phyloP scores from a whole-genome alignment of 2,329 filamentous ascomycete species.

The Dryadomyces sulphureus region DNA sequence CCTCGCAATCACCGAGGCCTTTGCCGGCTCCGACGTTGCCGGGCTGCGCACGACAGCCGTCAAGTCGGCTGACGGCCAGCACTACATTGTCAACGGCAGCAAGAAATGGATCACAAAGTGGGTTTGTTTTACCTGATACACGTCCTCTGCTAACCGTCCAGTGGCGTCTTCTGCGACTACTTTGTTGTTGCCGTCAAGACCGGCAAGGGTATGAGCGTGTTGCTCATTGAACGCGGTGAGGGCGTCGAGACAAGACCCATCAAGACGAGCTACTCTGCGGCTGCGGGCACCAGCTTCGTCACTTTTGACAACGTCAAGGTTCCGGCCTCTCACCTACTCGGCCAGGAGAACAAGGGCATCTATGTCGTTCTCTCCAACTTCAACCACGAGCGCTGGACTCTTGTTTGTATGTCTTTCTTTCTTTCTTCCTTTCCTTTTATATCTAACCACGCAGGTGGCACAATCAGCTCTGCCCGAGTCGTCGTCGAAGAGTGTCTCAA shows the following conservation, averaged over 20 bases:
- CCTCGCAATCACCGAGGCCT: constrained; percentile 76
- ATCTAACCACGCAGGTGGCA: constrained; percentile 23
- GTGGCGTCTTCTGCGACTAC: constrained; percentile 56
- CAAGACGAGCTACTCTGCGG: constrained; percentile 68
- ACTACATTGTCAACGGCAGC: constrained; percentile 56
- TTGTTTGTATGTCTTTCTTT: constrained; percentile 38
- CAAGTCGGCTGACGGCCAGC: constrained; percentile 60
- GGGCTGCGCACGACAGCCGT: constrained; percentile 63
- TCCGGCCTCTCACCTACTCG: constrained; percentile 61
- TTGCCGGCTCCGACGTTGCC: constrained; percentile 72
- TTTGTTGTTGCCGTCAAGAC: constrained; percentile 72
- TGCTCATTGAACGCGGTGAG: constrained; percentile 60
- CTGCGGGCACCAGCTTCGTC: constrained; percentile 66
- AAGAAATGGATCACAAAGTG: constrained; percentile 81
- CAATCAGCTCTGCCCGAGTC: constrained; percentile 48
- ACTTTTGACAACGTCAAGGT: constrained; percentile 82
- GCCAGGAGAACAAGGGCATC: constrained; percentile 75
- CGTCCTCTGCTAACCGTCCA: background rate
- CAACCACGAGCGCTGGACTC: constrained; percentile 74
- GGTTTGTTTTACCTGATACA: background rate
- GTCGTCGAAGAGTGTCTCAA: constrained; percentile 76
- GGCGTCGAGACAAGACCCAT: constrained; percentile 64
- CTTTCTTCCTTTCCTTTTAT: background rate
- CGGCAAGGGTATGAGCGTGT: constrained; percentile 61
- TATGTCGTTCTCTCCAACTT: constrained; percentile 76